Conservation (phyloP, 371 early-diverging fungal genomes). For the Sporodiniella umbellata region DNA sequence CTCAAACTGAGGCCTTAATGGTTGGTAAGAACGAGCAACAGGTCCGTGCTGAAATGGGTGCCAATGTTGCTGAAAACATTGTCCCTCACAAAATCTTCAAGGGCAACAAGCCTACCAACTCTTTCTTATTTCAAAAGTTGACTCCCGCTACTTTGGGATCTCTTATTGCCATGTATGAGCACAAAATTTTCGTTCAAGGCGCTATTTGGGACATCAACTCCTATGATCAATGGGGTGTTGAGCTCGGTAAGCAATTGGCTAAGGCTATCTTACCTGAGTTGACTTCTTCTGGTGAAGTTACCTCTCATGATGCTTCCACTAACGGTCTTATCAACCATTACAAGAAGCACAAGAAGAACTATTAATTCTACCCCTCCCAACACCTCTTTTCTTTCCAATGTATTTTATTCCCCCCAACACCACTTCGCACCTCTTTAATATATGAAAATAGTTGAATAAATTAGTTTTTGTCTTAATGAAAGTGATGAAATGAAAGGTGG, state of each 20-base stretch:
- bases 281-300: constrained; percentile 48
- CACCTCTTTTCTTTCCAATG: not conserved
- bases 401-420: not conserved
- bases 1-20: constrained; percentile 98
- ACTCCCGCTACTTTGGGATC: constrained; percentile 94
- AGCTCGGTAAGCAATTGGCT: constrained; percentile 98
- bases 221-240: constrained; percentile 99
- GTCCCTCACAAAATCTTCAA: constrained; percentile 91
- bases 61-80: constrained; percentile 61
- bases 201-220: constrained; percentile 98
- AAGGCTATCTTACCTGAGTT: constrained; percentile 93
- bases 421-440: not conserved
- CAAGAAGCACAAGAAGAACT: constrained; percentile 56
- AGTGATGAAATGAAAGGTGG: not conserved
- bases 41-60: constrained; percentile 73
- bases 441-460: not conserved
- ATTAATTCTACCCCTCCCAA: constrained; percentile 1
- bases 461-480: no score
- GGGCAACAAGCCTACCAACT: constrained; percentile 98
- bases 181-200: constrained; percentile 99
- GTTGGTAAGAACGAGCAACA: constrained; percentile 82
- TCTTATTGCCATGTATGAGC: constrained; percentile 97
- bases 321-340: constrained; percentile 93
- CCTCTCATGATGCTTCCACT: constrained; percentile 86
- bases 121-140: constrained; percentile 89